These are phyloP conservation scores for Fusarium metavorans DNA, from an alignment of 2,329 filamentous ascomycete species.

Conservation along the genomic window DNA sequence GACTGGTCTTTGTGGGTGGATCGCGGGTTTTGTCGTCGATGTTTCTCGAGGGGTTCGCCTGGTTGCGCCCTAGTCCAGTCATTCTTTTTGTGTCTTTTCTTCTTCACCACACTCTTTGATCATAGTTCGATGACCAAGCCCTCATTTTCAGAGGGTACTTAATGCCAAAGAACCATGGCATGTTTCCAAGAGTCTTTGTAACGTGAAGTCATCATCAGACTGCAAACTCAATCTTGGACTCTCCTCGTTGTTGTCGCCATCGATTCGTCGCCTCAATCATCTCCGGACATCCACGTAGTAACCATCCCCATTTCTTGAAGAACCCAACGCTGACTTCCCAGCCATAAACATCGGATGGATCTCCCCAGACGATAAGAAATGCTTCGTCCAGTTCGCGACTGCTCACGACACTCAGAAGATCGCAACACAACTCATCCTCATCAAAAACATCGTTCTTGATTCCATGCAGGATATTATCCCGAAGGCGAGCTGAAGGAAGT, in stretches of 20 bases:
- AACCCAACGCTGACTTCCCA: conserved; percentile 63
- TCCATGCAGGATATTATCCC: conserved; percentile 37
- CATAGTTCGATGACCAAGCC: neutral
- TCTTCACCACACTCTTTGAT: conserved; percentile 10
- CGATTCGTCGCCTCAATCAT: conserved; percentile 52
- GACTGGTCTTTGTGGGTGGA: neutral
- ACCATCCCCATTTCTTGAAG: conserved; percentile 58
- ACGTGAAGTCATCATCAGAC: conserved; percentile 4
- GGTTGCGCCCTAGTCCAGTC: neutral
- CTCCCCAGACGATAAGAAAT: conserved; percentile 61
- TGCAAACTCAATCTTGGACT: conserved; percentile 21
- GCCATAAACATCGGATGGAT: conserved; percentile 55
- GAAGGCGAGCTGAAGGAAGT: conserved; percentile 29
- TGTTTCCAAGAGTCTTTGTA: neutral
- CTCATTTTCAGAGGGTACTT: neutral
- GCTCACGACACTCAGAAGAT: conserved; percentile 20
- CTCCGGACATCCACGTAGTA: conserved; percentile 53
- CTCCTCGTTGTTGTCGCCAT: conserved; percentile 47
- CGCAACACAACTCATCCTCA: conserved; percentile 40
- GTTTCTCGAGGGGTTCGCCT: neutral
- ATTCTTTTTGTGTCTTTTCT: neutral
- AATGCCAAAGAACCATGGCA: neutral
- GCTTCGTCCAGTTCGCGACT: conserved; percentile 16
- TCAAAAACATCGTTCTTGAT: conserved; percentile 26
- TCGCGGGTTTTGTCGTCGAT: neutral